Conservation (phyloP, 164 flowering plant species). For the Protea cynaroides region DNA sequence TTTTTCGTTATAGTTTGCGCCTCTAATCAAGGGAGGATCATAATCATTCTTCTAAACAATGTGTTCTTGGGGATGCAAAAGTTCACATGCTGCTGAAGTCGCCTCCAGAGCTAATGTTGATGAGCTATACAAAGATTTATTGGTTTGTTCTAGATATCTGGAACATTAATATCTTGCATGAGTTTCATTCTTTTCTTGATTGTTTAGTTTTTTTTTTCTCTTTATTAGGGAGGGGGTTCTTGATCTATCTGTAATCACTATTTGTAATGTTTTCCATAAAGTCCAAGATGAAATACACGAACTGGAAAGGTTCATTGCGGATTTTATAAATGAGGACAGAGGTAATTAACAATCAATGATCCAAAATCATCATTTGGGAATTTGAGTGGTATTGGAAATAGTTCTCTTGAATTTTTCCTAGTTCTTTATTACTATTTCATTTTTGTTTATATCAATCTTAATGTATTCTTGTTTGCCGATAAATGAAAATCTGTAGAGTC, state of each 20-base stretch:
- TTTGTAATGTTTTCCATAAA: constrained; percentile 37
- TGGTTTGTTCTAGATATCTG: constrained; percentile 42
- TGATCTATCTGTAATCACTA: constrained; percentile 5
- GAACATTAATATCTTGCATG: background rate
- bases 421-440: background rate
- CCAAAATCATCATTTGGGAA: constrained; percentile 47
- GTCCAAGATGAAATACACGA: constrained; percentile 47
- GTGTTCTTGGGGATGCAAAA: constrained; percentile 48
- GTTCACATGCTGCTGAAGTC: constrained; percentile 42
- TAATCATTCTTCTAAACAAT: constrained; percentile 35
- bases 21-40: constrained; percentile 38
- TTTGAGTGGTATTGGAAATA: constrained; percentile 52
- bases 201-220: background rate
- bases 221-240: too few species aligned
- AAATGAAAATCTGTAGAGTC: constrained; percentile 43
- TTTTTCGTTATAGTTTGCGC: constrained; percentile 44
- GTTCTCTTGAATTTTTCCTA: background rate
- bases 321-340: constrained; percentile 33
- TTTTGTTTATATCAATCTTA: background rate
- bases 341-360: constrained; percentile 41
- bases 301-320: constrained; percentile 35
- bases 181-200: background rate
- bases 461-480: constrained; percentile 2
- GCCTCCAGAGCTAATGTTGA: constrained; percentile 43
- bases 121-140: constrained; percentile 66